Evolutionary conservation across 768 basidiomycete genomes (phyloP).

Genomic region (Lentinula boryana): DNA sequence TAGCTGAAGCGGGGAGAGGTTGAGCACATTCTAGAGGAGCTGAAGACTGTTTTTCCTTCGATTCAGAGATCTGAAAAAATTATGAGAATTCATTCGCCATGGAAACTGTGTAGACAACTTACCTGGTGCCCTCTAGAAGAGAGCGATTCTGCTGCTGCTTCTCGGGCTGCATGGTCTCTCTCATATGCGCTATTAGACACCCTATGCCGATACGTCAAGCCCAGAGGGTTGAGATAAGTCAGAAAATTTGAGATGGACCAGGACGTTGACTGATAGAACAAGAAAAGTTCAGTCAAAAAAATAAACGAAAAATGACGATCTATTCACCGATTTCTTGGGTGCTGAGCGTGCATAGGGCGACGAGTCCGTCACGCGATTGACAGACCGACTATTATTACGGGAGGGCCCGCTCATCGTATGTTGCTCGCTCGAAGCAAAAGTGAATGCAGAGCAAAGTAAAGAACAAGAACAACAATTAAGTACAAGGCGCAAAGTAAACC

Average conservation of each 20-base stretch:
- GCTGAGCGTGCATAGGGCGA: slow-evolving; percentile 50
- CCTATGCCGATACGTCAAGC: slow-evolving; percentile 18
- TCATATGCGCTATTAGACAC: too few species aligned
- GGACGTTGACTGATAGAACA: slow-evolving; percentile 17
- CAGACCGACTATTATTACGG: slow-evolving; percentile 38
- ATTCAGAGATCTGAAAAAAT: neutral
- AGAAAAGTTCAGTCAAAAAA: slow-evolving; percentile 11
- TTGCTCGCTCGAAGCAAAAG: neutral
- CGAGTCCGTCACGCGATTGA: slow-evolving; percentile 29
- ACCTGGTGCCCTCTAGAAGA: slow-evolving; percentile 23
- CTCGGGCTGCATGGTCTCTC: slow-evolving; percentile 10
- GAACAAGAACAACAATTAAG: neutral
- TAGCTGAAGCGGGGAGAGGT: neutral
- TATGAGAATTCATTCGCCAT: neutral
- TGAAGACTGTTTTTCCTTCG: neutral
- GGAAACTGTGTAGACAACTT: slow-evolving; percentile 3
- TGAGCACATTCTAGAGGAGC: too few species aligned
- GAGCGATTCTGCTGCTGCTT: slow-evolving; percentile 18
- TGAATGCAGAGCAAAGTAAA: neutral
- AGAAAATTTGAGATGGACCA: slow-evolving; percentile 52
- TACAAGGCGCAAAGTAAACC: neutral
- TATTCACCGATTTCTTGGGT: slow-evolving; percentile 43
- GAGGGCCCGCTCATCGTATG: slow-evolving; percentile 48
- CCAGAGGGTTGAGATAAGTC: slow-evolving; percentile 45
- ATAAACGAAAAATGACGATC: neutral